Conservation (phyloP, 23 red algal species). For the Gracilaria gracilis region DNA sequence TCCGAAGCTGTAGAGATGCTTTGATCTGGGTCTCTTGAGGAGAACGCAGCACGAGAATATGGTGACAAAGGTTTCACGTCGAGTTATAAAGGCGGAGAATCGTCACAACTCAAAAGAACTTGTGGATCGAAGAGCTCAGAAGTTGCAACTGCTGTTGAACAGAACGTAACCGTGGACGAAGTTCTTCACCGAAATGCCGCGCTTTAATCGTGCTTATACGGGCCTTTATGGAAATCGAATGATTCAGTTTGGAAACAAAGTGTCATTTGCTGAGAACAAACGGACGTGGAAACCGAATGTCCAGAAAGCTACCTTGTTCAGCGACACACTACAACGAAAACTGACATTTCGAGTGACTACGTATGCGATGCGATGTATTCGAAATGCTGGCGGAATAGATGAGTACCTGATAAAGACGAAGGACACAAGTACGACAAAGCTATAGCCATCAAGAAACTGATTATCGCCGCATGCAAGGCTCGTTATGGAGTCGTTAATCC, state of each 20-base stretch:
- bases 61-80: too few species aligned
- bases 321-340: slow-evolving; percentile 62
- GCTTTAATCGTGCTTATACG: slow-evolving; percentile 54
- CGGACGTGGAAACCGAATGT: slow-evolving; percentile 86
- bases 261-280: slow-evolving; percentile 81
- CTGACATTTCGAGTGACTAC: slow-evolving; percentile 70
- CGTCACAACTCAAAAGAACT: too few species aligned
- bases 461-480: slow-evolving; percentile 37
- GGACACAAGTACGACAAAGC: slow-evolving; percentile 58
- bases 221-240: slow-evolving; percentile 68
- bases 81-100: too few species aligned
- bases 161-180: too few species aligned
- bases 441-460: slow-evolving; percentile 57
- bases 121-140: too few species aligned
- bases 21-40: background rate
- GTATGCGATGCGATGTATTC: slow-evolving; percentile 63
- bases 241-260: slow-evolving; percentile 77
- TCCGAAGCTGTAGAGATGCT: background rate
- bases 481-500: too few species aligned
- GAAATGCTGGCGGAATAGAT: slow-evolving; percentile 82
- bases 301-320: slow-evolving; percentile 61
- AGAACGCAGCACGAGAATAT: too few species aligned
- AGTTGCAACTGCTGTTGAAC: too few species aligned
- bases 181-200: slow-evolving; percentile 12
- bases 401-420: slow-evolving; percentile 82